Evolutionary conservation across 306 rosid species (phyloP).

Genomic region (Cicer arietinum): DNA sequence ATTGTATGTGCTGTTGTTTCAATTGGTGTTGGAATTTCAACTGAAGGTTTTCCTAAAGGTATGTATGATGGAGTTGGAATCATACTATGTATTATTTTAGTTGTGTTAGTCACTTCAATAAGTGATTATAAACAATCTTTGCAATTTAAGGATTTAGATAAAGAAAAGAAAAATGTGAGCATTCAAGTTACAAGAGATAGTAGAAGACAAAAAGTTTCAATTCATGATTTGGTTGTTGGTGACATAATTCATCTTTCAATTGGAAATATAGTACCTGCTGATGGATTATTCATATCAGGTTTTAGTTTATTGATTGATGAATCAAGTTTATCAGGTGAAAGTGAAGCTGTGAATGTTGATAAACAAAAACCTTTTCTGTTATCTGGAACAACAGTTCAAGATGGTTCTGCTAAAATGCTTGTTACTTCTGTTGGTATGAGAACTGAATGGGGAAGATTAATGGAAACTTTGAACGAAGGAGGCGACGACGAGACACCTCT

Average conservation of each 20-base stretch:
- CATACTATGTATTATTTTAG: conserved; percentile 67
- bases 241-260: conserved; percentile 77
- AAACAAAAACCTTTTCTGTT: conserved; percentile 65
- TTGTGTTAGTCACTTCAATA: conserved; percentile 77
- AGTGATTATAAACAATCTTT: conserved; percentile 86
- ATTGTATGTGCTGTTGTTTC: conserved; percentile 69
- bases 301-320: conserved; percentile 72
- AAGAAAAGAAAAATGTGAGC: conserved; percentile 76
- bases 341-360: conserved; percentile 65
- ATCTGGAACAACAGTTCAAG: conserved; percentile 83
- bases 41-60: conserved; percentile 90
- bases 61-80: conserved; percentile 92
- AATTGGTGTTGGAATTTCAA: conserved; percentile 74
- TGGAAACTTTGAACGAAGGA: conserved; percentile 82
- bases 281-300: conserved; percentile 80
- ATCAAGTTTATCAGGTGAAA: conserved; percentile 91
- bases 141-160: conserved; percentile 87
- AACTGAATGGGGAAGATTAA: conserved; percentile 97
- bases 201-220: conserved; percentile 71
- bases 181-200: conserved; percentile 85
- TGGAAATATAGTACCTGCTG: conserved; percentile 89
- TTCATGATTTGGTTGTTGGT: conserved; percentile 80
- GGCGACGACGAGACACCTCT: conserved; percentile 94
- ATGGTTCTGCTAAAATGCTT: conserved; percentile 87
- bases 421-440: conserved; percentile 86